phyloP scores from a whole-genome alignment of 495 filamentous ascomycete genomes.

The Rhypophila decipiens region DNA sequence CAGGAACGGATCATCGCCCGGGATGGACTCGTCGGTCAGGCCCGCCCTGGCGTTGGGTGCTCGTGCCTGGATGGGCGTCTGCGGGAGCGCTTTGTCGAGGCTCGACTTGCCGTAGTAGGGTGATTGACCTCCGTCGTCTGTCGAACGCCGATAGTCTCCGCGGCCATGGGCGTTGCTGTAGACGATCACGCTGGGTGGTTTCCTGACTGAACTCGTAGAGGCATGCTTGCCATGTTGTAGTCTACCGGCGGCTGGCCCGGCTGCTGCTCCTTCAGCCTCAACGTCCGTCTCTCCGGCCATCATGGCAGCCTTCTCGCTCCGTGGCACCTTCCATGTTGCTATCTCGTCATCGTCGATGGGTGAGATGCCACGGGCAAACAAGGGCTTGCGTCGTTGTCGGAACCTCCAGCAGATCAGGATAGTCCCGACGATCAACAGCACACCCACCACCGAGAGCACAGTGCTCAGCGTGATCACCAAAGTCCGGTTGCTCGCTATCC shows the following conservation, averaged over 20 bases:
- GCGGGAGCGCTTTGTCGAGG: slow-evolving; percentile 34
- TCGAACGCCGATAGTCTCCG: slow-evolving; percentile 20
- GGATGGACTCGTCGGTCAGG: slow-evolving; percentile 43
- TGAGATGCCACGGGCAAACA: slow-evolving; percentile 38
- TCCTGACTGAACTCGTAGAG: slow-evolving; percentile 33
- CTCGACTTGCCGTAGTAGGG: slow-evolving; percentile 23
- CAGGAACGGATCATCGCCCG: slow-evolving; percentile 42
- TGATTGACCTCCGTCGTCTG: slow-evolving; percentile 20
- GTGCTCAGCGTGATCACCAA: slow-evolving; percentile 38
- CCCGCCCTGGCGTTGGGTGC: slow-evolving; percentile 43
- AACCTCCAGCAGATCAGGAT: slow-evolving; percentile 25
- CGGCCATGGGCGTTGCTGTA: slow-evolving; percentile 28
- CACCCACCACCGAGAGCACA: slow-evolving; percentile 30
- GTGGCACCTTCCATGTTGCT: slow-evolving; percentile 40
- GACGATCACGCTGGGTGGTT: slow-evolving; percentile 39
- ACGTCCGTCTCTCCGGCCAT: slow-evolving; percentile 14
- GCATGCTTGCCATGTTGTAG: slow-evolving; percentile 28
- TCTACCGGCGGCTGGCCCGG: slow-evolving; percentile 6
- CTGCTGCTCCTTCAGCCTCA: slow-evolving; percentile 11
- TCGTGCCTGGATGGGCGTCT: slow-evolving; percentile 37
- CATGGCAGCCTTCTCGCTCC: slow-evolving; percentile 15
- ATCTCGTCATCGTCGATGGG: slow-evolving; percentile 50
- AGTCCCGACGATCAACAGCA: slow-evolving; percentile 26
- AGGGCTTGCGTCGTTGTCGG: slow-evolving; percentile 25
- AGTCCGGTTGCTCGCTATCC: slow-evolving; percentile 19